Evolutionary conservation across 106 monocot species (phyloP), one percentile per base, ranked within the genome.

Genomic region (Dioscorea zingiberensis): DNA sequence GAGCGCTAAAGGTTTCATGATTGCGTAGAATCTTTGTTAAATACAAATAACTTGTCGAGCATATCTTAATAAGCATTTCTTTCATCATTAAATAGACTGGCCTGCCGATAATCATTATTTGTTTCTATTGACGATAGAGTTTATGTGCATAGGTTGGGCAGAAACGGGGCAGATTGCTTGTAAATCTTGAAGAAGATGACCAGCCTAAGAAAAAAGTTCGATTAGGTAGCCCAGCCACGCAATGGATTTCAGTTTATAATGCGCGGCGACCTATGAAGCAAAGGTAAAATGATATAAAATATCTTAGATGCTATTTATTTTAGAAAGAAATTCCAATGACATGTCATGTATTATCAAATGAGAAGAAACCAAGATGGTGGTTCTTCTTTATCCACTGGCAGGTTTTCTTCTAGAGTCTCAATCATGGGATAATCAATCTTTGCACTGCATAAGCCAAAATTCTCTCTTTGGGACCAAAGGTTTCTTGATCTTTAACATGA

Each of bases 231-330:
- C 91, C 91, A 21, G 95, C 95, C 54, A 91, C 85, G 18, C 95
- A 97, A 68, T 97, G 95, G 95, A 88, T 97, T 66, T 91, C 95
- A 63, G 91, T 97, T 68, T 97, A 97, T 63, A 97, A 97, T 77
- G 91, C 91, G 61, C 81, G 91, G 58, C 71, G 81, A 49, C 88
- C 91, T 14, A 97, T 97, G 95, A 97, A 97, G 61, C 95, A 97
- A 73, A 97, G 95, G 95, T 95, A 80, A 65, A 18, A 28, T 26
- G n/a, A 30, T 46, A 38, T 38, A 38, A n/a, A n/a, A n/a, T n/a
- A n/a, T n/a, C n/a, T n/a, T n/a, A n/a, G n/a, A n/a, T n/a, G n/a
- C n/a, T n/a, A n/a, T n/a, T n/a, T n/a, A n/a, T n/a, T n/a, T n/a
- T n/a, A n/a, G n/a, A n/a, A n/a, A n/a, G n/a, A n/a, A n/a, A n/a